phyloP scores from a whole-genome alignment of 208 protist genomes.

The Angomonas ambiguus region DNA sequence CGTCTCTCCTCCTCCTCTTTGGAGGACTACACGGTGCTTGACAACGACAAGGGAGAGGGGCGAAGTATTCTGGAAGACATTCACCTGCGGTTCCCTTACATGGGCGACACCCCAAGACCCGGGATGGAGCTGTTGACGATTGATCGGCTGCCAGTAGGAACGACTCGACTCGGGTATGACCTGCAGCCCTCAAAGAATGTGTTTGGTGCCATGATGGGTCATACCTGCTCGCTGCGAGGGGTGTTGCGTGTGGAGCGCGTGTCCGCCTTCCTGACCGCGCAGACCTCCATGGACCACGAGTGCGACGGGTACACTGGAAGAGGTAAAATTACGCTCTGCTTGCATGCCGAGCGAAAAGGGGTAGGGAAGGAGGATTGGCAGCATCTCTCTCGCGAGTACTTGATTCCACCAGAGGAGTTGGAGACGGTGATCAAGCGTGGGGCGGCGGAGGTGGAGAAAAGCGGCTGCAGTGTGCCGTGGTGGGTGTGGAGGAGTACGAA shows the following conservation, averaged over 20 bases:
- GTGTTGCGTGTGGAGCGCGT: conserved; percentile 71
- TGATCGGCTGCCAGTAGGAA: conserved; percentile 53
- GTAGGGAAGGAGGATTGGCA: not conserved
- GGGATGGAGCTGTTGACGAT: conserved; percentile 42
- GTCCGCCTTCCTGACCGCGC: conserved; percentile 62
- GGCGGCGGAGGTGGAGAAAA: conserved; percentile 33
- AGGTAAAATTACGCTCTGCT: conserved; percentile 66
- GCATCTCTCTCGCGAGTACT: conserved; percentile 31
- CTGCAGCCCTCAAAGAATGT: conserved; percentile 54
- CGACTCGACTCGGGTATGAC: conserved; percentile 57
- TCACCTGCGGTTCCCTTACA: conserved; percentile 28
- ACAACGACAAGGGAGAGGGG: not conserved
- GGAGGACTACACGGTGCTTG: not conserved
- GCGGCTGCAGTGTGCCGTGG: conserved; percentile 62
- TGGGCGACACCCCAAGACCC: conserved; percentile 26
- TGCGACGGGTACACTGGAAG: conserved; percentile 81
- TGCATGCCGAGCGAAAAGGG: conserved; percentile 39
- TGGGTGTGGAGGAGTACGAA: conserved; percentile 47
- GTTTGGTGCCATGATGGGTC: conserved; percentile 71
- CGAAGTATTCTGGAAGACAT: conserved; percentile 10
- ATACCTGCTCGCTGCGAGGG: conserved; percentile 37
- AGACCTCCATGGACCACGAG: conserved; percentile 76
- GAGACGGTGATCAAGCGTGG: conserved; percentile 57
- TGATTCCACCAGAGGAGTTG: conserved; percentile 37
- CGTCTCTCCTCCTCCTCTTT: conserved; percentile 17